These are phyloP conservation scores for Agaricus subrufescens DNA, from an alignment of 768 basidiomycete species.

Conservation along the genomic window DNA sequence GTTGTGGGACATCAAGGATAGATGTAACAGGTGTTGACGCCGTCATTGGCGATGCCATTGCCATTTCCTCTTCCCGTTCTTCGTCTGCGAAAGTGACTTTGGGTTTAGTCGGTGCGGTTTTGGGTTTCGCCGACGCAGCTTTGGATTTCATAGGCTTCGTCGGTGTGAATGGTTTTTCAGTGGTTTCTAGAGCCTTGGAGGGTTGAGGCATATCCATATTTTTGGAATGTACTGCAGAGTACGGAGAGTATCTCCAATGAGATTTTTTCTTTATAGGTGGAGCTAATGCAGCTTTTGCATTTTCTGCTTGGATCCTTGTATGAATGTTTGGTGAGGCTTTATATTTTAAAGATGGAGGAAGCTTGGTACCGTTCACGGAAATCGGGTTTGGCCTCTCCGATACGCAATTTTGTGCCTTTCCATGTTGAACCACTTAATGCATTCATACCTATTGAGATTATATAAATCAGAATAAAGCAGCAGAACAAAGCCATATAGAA, in stretches of 20 bases:
- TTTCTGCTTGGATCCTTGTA: constrained; percentile 24
- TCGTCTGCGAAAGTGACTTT: constrained; percentile 3
- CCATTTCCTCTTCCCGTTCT: constrained; percentile 13
- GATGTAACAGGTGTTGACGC: neutral
- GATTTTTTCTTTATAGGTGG: constrained; percentile 24
- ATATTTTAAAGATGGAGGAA: neutral
- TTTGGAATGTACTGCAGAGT: constrained; percentile 38
- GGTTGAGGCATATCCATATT: constrained; percentile 55
- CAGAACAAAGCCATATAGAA: neutral
- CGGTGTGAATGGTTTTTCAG: constrained; percentile 52
- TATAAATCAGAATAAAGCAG: neutral
- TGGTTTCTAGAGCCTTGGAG: constrained; percentile 46
- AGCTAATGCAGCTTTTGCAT: constrained; percentile 18
- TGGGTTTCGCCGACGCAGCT: constrained; percentile 17
- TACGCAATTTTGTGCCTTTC: constrained; percentile 82
- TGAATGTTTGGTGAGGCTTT: constrained; percentile 6
- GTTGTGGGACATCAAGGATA: neutral
- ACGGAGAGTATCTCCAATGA: constrained; percentile 28
- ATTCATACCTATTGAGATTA: neutral
- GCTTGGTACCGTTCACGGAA: constrained; percentile 52
- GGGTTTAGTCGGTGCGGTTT: too few species aligned
- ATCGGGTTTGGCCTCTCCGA: constrained; percentile 82
- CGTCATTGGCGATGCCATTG: neutral
- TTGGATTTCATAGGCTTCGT: constrained; percentile 71
- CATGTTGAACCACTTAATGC: constrained; percentile 76